Evolutionary conservation across 2,329 filamentous ascomycete genomes (phyloP).

Genomic region (Cercospora citrullina): DNA sequence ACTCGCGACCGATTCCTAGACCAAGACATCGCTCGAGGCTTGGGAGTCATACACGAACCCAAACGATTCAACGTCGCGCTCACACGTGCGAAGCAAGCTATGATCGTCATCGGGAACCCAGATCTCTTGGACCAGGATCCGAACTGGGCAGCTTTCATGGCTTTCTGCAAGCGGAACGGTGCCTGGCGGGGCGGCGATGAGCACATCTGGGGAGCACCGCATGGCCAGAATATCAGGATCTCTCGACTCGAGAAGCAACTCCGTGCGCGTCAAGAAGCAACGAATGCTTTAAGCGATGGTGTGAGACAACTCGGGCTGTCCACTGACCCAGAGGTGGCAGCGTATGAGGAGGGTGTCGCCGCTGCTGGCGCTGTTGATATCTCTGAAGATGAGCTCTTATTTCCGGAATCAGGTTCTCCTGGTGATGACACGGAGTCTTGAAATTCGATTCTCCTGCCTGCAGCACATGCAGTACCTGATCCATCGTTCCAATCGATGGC

Average conservation of each 20-base stretch:
- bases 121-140: slow-evolving; percentile 27
- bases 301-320: slow-evolving; percentile 9
- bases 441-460: neutral
- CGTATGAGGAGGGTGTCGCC: slow-evolving; percentile 8
- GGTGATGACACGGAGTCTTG: neutral
- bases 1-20: slow-evolving; percentile 32
- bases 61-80: slow-evolving; percentile 33
- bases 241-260: slow-evolving; percentile 28
- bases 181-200: slow-evolving; percentile 11
- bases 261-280: neutral
- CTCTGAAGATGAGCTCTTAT: neutral
- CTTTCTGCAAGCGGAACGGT: slow-evolving; percentile 29
- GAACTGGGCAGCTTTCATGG: slow-evolving; percentile 31
- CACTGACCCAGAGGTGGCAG: slow-evolving; percentile 4
- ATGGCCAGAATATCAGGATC: slow-evolving; percentile 20
- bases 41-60: slow-evolving; percentile 32
- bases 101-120: slow-evolving; percentile 33
- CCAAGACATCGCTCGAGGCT: slow-evolving; percentile 29
- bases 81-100: slow-evolving; percentile 31
- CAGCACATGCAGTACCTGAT: neutral
- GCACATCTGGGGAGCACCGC: slow-evolving; percentile 14
- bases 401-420: neutral
- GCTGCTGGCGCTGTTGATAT: slow-evolving; percentile 9
- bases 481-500: neutral
- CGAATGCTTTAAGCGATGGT: neutral